phyloP scores from a whole-genome alignment of 495 filamentous ascomycete genomes.

The Penicillium paradoxum region DNA sequence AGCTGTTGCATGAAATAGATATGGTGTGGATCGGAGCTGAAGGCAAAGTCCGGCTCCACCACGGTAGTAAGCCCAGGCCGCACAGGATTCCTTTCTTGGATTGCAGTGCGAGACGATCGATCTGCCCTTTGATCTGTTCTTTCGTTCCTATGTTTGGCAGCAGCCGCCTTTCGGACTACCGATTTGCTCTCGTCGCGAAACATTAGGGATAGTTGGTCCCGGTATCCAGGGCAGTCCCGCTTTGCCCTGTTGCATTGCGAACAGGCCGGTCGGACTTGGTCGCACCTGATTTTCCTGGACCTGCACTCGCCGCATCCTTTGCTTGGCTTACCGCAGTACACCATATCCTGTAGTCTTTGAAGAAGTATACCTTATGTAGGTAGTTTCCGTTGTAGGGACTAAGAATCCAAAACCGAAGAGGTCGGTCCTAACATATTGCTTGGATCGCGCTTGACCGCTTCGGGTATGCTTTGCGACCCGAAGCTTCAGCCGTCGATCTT shows the following conservation, averaged over 20 bases:
- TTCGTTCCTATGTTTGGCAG: constrained; percentile 13
- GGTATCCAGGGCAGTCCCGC: constrained; percentile 64
- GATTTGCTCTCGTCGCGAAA: constrained; percentile 70
- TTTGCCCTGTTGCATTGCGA: constrained; percentile 64
- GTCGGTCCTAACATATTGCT: constrained; percentile 2
- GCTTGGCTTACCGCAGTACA: constrained; percentile 70
- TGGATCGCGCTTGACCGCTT: constrained; percentile 7
- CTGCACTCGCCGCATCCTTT: constrained; percentile 70
- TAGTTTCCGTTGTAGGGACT: neutral
- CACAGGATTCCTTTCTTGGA: constrained; percentile 17
- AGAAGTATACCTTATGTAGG: no score
- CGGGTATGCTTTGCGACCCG: constrained; percentile 14
- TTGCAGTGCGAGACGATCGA: constrained; percentile 16
- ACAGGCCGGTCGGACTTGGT: constrained; percentile 59
- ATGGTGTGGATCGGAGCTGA: constrained; percentile 18
- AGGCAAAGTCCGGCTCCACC: constrained; percentile 15
- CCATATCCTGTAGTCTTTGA: constrained; percentile 42
- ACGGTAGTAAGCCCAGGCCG: neutral
- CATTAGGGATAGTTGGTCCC: constrained; percentile 62
- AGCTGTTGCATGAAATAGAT: constrained; percentile 1
- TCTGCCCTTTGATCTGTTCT: constrained; percentile 3
- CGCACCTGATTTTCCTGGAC: constrained; percentile 62
- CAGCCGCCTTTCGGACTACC: constrained; percentile 60
- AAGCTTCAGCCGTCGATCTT: neutral
- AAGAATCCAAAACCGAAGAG: neutral